Evolutionary conservation across 2,329 filamentous ascomycete species (phyloP), one percentile per base, ranked within the genome.

Genomic region (Fusarium solani-melongenae): DNA sequence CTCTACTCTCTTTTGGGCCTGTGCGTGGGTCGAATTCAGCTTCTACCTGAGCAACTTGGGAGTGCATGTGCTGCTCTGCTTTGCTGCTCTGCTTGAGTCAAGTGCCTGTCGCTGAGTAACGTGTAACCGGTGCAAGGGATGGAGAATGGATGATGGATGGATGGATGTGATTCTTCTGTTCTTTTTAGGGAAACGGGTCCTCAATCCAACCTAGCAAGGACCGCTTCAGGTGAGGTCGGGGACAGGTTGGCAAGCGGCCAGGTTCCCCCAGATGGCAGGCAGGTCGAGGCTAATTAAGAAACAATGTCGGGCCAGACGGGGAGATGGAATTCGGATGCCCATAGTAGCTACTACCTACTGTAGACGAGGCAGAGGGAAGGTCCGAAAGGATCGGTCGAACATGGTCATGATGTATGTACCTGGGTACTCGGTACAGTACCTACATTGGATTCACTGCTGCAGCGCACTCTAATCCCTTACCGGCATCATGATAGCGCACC

Each of bases 161-260:
- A 46, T 67, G 51, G 55, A 59, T 29, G 60, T 69, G 51, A 55
- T 72, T 38, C 38, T 74, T 49, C 44, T 74, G 69, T 66, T 70
- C 71, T 74, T 74, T 74, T 74, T 72, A 69, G 62, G 69, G 71
- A 72, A 74, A 72, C 64, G 71, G 71, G 71, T 72, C 71, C 64
- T 39, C 29, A 63, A 66, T 63, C 65, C 71, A 71, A 73, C 67
- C 68, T 72, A 73, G 71, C 68, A 76, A 71, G 74, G 72, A 71
- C 76, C 70, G 74, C 70, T 77, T 77, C 76, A 77, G 76, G 76
- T 77, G 76, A 77, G 72, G 72, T 78, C 69, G 68, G 74, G 74
- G 39, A 49, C 27, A 41, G 67, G 64, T 76, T 72, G 69, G 67
- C 59, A 51, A 73, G 67, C 70, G 59, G 67, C 67, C 70, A 72